Conservation (phyloP, 306 rosid species). For the Arachis stenosperma region DNA sequence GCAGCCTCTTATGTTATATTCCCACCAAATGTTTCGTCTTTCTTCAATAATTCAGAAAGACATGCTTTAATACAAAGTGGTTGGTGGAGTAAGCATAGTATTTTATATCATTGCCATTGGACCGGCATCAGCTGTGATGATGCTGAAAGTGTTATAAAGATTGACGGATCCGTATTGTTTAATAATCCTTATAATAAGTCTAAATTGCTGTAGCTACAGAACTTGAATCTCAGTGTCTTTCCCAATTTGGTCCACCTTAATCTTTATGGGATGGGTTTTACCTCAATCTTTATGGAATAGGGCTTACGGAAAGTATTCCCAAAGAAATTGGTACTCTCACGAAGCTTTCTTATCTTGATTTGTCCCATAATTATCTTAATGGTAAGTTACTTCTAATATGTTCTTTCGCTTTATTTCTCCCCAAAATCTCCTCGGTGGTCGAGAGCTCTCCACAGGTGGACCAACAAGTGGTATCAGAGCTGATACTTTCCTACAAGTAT, state of each 20-base stretch:
- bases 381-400: not conserved
- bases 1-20: not conserved
- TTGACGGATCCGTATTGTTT: not conserved
- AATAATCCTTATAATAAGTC: no score
- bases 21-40: not conserved
- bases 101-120: constrained; percentile 7
- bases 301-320: not conserved
- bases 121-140: not conserved
- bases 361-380: not conserved
- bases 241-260: not conserved
- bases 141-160: constrained; percentile 14
- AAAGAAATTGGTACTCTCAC: not conserved
- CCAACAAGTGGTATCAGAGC: no score
- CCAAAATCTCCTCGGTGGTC: no score
- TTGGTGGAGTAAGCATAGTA: constrained; percentile 10
- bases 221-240: not conserved
- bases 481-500: no score
- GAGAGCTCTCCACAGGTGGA: no score
- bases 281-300: not conserved
- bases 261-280: not conserved
- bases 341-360: not conserved
- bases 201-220: not conserved
- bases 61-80: constrained; percentile 8
- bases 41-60: not conserved
- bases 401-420: no score